A percentile compares a stretch with the other conserved stretches of the same genome.
phyloP scores from a whole-genome alignment of 2,329 filamentous ascomycete species.

The Botrytis elliptica region DNA sequence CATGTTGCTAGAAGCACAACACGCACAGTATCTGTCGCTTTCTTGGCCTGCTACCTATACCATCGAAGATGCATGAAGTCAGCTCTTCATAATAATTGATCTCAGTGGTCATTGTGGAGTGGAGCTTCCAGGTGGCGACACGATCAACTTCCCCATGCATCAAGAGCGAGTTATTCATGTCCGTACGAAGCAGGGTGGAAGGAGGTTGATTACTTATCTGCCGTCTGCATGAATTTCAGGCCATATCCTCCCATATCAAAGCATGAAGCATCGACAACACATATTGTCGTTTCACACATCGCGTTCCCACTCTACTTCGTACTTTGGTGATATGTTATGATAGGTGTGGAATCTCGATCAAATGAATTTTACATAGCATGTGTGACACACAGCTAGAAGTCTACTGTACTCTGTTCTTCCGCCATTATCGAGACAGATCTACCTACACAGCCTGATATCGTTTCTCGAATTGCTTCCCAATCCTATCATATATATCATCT shows the following conservation, averaged over 20 bases:
- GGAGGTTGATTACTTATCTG: not conserved
- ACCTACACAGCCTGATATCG: not conserved
- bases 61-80: not conserved
- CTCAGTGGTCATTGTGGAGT: not conserved
- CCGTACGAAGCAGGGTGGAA: not conserved
- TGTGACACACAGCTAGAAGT: too few species aligned
- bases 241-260: not conserved
- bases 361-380: too few species aligned
- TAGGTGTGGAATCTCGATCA: too few species aligned
- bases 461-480: not conserved
- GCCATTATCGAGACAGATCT: not conserved
- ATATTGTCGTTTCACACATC: not conserved
- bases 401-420: not conserved
- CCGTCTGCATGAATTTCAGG: not conserved
- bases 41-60: not conserved
- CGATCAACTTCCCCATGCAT: not conserved
- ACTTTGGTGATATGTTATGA: too few species aligned
- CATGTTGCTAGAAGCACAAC: not conserved
- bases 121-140: not conserved
- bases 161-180: not conserved
- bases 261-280: not conserved
- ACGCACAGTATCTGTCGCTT: not conserved
- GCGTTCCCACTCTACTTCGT: not conserved
- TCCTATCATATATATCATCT: not conserved
- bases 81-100: not conserved